Conservation (phyloP, 169 alveolate genomes). For the Eimeria sp. region DNA sequence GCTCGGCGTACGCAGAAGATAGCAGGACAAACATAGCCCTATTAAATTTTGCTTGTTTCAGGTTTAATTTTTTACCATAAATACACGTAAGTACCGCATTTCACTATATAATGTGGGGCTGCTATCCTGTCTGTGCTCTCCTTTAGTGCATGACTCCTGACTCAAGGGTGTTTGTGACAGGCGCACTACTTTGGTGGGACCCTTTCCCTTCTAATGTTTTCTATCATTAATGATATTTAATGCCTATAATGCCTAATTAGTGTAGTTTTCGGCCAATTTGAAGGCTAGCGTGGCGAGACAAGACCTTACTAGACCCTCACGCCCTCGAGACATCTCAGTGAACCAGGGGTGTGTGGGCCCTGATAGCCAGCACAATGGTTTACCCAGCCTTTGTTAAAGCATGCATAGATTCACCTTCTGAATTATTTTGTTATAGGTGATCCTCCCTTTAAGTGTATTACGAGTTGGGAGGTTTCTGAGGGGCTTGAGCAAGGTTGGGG, state of each 20-base stretch:
- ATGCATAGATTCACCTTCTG: background rate
- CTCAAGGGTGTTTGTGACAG: slow-evolving; percentile 1
- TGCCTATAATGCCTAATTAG: background rate
- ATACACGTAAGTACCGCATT: background rate
- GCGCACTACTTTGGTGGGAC: slow-evolving; percentile 31
- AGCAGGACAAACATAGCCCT: background rate
- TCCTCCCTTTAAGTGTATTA: background rate
- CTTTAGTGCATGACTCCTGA: slow-evolving; percentile 20
- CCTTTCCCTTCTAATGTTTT: background rate
- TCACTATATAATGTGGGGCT: background rate
- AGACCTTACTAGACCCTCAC: slow-evolving; percentile 18
- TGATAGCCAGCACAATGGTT: background rate
- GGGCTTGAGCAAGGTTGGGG: background rate
- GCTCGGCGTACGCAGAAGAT: background rate
- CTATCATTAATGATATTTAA: background rate
- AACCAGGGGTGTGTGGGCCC: slow-evolving; percentile 26
- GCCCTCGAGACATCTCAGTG: background rate
- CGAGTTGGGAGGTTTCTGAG: background rate
- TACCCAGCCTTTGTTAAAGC: slow-evolving; percentile 14
- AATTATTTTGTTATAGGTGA: background rate
- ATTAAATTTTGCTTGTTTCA: background rate
- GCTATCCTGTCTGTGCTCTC: slow-evolving; percentile 24
- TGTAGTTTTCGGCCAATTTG: background rate
- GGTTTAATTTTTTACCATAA: background rate
- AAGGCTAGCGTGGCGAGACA: background rate